Percentiles rank a stretch among this genome's conserved stretches.
phyloP scores from a whole-genome alignment of 306 rosid species.

The Begonia loranthoides region DNA sequence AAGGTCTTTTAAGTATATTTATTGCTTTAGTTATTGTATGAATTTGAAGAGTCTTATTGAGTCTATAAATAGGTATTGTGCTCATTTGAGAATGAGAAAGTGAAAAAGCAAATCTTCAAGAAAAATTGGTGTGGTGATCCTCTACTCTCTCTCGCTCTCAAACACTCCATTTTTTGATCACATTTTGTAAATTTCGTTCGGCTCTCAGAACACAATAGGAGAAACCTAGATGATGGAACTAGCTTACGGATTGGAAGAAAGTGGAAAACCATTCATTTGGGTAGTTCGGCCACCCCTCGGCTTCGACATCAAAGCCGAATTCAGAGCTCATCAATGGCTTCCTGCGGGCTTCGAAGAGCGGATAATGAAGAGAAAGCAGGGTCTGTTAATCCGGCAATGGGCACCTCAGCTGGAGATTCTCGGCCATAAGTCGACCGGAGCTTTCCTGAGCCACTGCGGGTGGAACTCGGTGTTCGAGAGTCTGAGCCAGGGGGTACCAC shows the following conservation, averaged over 20 bases:
- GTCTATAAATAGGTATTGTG: too few species aligned
- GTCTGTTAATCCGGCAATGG: constrained; percentile 51
- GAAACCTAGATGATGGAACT: constrained; percentile 52
- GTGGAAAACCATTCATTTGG: constrained; percentile 48
- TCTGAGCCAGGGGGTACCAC: constrained; percentile 52
- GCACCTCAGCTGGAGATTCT: constrained; percentile 74
- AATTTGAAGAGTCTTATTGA: too few species aligned
- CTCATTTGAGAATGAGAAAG: too few species aligned
- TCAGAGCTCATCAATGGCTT: constrained; percentile 36
- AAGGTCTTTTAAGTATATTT: too few species aligned
- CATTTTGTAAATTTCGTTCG: constrained; percentile 69
- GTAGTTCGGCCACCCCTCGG: constrained; percentile 63
- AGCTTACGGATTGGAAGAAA: constrained; percentile 52
- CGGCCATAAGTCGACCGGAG: constrained; percentile 38
- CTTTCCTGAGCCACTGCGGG: constrained; percentile 75
- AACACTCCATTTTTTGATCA: too few species aligned
- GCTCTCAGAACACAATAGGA: constrained; percentile 68
- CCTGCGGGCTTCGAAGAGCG: constrained; percentile 57
- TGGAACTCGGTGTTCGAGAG: constrained; percentile 82
- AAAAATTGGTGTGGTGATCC: too few species aligned
- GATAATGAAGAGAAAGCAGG: constrained; percentile 18
- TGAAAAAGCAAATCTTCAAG: too few species aligned
- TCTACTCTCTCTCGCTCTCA: too few species aligned
- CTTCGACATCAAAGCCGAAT: constrained; percentile 33
- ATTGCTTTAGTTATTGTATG: too few species aligned